Base-by-base conservation (phyloP, 768 basidiomycete species). In the Leccinum sublutescens region DNA sequence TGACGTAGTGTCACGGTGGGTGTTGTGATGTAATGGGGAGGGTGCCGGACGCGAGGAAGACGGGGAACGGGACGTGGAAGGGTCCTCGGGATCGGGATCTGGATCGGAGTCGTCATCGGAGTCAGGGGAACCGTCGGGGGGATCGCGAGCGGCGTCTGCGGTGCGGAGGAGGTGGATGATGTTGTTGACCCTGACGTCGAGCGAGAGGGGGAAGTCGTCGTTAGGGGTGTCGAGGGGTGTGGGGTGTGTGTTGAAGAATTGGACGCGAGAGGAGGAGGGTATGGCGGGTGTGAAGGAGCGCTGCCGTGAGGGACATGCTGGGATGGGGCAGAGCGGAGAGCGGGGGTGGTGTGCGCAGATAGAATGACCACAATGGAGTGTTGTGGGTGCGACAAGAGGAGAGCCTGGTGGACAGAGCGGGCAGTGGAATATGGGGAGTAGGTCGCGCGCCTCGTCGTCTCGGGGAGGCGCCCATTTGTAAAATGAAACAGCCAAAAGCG, bases 351-450 rank as follows among this genome's bases (percentile, higher is more conserved):
- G 49, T 0, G 83, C 72, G 66, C 93, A 97, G 62, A 95, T 62
- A 21, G 93, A 81, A 70, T 97, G 94, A 55, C 94, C 94, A 68
- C 94, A 97, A 65, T 78, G 82, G 43, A 96, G 85, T 9, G 78
- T 82, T 36, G 82, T 75, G 2, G 87, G 86, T 4, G 75, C 68
- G 23, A 65, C 58, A 23, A 86, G 76, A 55, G 74, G 56, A 23
- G 71, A 43, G 1, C 71, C 60, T 7, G 73, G 68, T 1, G 66
- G 54, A 64, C 89, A 90, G 71, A 82, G 67, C 3, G 83, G 80
- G 67, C 90, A 91, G 55, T 59, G 57, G 57, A 88, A 75, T 56
- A 83, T 67, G 38, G 76, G 65, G 54, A 74, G 63, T 62, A 80
- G 68, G 62, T 65, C 65, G 36, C 62, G 68, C 54, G 64, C 81